Conservation (phyloP, 202 grass and related monocot species). For the Dendrocalamus latiflorus region DNA sequence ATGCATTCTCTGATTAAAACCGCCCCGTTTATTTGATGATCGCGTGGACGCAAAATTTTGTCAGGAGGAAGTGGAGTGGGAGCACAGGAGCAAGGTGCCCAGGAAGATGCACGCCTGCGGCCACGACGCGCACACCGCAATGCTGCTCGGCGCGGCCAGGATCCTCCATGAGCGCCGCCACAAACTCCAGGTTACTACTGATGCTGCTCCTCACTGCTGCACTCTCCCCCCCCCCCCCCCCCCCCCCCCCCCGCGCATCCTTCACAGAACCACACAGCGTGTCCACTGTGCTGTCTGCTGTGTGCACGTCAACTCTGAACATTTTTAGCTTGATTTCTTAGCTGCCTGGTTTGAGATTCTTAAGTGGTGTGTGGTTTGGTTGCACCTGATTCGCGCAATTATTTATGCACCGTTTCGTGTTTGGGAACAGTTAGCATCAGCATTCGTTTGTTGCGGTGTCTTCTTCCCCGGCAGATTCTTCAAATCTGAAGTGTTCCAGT, state of each 20-base stretch:
- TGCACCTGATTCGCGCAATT: not conserved
- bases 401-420: not conserved
- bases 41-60: not conserved
- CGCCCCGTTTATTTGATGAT: not conserved
- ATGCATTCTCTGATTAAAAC: not conserved
- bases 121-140: slow-evolving; percentile 77
- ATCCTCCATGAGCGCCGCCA: slow-evolving; percentile 70
- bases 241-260: too few species aligned
- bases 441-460: slow-evolving; percentile 17
- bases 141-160: slow-evolving; percentile 79
- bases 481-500: not conserved
- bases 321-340: not conserved
- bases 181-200: slow-evolving; percentile 48
- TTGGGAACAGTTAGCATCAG: not conserved
- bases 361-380: not conserved
- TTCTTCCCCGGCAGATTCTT: not conserved
- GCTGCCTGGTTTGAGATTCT: not conserved
- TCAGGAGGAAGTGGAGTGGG: slow-evolving; percentile 85
- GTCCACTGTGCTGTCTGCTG: not conserved
- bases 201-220: too few species aligned
- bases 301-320: not conserved
- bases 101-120: slow-evolving; percentile 91
- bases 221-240: too few species aligned
- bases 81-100: slow-evolving; percentile 68
- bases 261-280: not conserved